Evolutionary conservation across 768 basidiomycete genomes (phyloP).

Genomic region (Pulveroboletus frians): DNA sequence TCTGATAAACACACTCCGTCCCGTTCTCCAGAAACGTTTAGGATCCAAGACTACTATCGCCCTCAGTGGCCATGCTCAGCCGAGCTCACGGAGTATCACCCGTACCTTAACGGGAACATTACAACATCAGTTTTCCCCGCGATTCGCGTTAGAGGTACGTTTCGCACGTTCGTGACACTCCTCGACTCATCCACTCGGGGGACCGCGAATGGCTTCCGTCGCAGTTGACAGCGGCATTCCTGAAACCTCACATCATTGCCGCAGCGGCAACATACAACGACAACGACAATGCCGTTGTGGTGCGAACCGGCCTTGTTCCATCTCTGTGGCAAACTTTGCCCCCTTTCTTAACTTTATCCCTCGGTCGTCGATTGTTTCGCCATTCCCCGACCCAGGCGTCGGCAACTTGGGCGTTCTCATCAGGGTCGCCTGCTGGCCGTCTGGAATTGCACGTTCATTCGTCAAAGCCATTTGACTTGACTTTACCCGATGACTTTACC

Average conservation of each 20-base stretch:
- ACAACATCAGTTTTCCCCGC: constrained; percentile 72
- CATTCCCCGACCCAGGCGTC: constrained; percentile 43
- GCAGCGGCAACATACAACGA: constrained; percentile 47
- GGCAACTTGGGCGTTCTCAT: constrained; percentile 29
- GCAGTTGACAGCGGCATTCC: constrained; percentile 38
- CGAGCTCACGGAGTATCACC: constrained; percentile 17
- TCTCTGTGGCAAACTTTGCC: constrained; percentile 28
- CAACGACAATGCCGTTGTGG: constrained; percentile 40
- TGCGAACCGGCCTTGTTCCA: constrained; percentile 37
- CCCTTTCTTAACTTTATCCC: constrained; percentile 40
- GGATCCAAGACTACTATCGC: constrained; percentile 40
- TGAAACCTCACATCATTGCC: constrained; percentile 38
- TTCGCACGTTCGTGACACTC: constrained; percentile 15
- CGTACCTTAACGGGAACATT: constrained; percentile 63
- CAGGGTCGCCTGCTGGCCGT: constrained; percentile 19
- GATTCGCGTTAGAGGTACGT: constrained; percentile 43
- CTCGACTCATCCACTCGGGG: constrained; percentile 5
- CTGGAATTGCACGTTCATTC: constrained; percentile 42
- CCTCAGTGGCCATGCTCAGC: constrained; percentile 37
- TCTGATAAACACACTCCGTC: constrained; percentile 17
- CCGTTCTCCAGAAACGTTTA: constrained; percentile 41
- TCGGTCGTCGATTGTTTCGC: constrained; percentile 50
- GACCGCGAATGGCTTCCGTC: constrained; percentile 14
- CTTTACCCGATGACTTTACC: constrained; percentile 21
- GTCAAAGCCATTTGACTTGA: constrained; percentile 37